Evolutionary conservation across 2,329 filamentous ascomycete genomes (phyloP).

Genomic region (Conoideocrella luteorostrata): DNA sequence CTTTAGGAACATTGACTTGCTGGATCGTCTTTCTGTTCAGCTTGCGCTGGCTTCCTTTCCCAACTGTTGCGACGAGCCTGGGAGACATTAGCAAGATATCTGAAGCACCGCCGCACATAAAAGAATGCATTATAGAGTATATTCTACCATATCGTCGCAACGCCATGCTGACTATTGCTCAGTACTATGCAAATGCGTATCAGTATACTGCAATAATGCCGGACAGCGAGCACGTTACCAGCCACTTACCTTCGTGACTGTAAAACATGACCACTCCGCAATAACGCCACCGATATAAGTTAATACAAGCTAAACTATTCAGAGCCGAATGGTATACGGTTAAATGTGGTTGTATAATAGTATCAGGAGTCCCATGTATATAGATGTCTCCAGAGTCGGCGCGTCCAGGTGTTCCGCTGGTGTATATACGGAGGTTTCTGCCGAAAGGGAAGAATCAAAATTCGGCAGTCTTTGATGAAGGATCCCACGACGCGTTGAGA

Average conservation of each 20-base stretch:
- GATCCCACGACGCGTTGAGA: no score
- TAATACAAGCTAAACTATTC: not conserved
- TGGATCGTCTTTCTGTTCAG: constrained; percentile 82
- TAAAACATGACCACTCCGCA: constrained; percentile 67
- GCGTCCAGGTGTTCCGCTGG: no score
- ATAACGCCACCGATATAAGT: not conserved
- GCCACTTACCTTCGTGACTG: constrained; percentile 72
- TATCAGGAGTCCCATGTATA: no score
- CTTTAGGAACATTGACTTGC: constrained; percentile 77
- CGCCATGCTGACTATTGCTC: constrained; percentile 79
- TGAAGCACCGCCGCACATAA: no score
- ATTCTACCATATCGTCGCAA: constrained; percentile 95
- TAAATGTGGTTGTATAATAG: no score
- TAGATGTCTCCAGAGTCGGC: no score
- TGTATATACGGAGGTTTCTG: no score
- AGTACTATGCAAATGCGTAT: constrained; percentile 57
- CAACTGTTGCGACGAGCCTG: constrained; percentile 89
- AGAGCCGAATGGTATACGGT: not conserved
- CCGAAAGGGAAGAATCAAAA: no score
- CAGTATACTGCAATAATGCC: constrained; percentile 9
- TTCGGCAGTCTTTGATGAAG: no score
- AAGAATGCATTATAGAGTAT: no score
- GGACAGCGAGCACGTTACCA: not conserved
- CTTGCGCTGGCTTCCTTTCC: constrained; percentile 64
- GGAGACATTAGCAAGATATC: not conserved